Base-by-base conservation (phyloP, 352 stramenopile species). In the Phytophthora crassamura region DNA sequence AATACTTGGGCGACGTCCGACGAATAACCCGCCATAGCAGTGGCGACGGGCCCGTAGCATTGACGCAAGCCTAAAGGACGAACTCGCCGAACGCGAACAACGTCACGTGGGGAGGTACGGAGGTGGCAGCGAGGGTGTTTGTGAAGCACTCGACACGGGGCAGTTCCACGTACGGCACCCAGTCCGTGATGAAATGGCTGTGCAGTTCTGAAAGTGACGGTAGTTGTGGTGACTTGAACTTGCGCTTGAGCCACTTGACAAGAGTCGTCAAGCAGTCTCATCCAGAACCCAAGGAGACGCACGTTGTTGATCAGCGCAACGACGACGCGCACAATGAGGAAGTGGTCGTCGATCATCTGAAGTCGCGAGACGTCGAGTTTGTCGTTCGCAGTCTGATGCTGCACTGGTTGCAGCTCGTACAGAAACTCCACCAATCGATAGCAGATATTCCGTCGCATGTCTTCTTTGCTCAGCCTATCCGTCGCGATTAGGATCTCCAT, bases 121-220 rank as follows among this genome's bases (percentile, higher is more conserved):
- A 36, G 22, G 52, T 60, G 16, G 18, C 42, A 20, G 45, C 65
- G 20, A 45, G 7, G 5, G 64, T 73, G n/a, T 64, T 72, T n/a
- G 64, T 67, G 30, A 67, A 67, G 45, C 64, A 73, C 22, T 69
- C 64, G 12, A 69, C 53, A 7, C 50, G 57, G 32, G 64, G 53
- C 14, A 72, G 12, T 14, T 72, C 64, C 28, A 67, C 64, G 38
- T 63, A 67, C 16, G 64, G 64, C 18, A 67, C 64, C 64, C 64
- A 72, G 3, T 72, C 49, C 0, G 63, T 50, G 35, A 69, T 75
- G 38, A 76, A 87, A 51, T 75, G 54, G 5, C 65, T 22, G 39
- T 86, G 75, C 12, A 90, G 72, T 6, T 69, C 56, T 12, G 71
- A 40, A 12, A 90, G 61, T 45, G 74, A 82, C 15, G 75, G 64